Evolutionary conservation across 2,329 filamentous ascomycete species (phyloP).

Genomic region (Knufia petricola): DNA sequence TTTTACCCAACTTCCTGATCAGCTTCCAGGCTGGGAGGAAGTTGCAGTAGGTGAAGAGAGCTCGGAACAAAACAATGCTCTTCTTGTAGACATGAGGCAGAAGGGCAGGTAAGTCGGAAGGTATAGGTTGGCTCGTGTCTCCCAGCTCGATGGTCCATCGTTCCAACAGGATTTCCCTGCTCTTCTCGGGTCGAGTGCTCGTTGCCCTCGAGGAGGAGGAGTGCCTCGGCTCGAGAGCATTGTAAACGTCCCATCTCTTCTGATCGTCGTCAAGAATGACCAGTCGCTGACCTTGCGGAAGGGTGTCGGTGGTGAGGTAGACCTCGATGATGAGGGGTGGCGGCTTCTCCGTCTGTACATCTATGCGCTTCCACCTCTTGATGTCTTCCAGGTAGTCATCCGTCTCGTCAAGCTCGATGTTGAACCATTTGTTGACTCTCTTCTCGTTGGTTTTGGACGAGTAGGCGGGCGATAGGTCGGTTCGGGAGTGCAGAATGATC

Average conservation of each 20-base stretch:
- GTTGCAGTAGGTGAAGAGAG: constrained; percentile 71
- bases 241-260: constrained; percentile 85
- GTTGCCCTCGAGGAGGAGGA: constrained; percentile 11
- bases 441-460: constrained; percentile 48
- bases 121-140: constrained; percentile 39
- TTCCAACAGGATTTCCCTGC: constrained; percentile 73
- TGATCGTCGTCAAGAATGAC: constrained; percentile 81
- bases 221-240: constrained; percentile 56
- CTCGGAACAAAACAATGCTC: constrained; percentile 86
- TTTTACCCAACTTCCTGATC: constrained; percentile 63
- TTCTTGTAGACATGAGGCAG: constrained; percentile 94
- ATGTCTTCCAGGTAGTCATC: constrained; percentile 78
- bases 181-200: constrained; percentile 29
- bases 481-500: constrained; percentile 70
- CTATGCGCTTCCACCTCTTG: constrained; percentile 68
- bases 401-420: constrained; percentile 87
- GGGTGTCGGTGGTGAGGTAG: constrained; percentile 68
- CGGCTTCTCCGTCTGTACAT: constrained; percentile 66
- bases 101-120: constrained; percentile 44
- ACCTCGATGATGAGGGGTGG: constrained; percentile 82
- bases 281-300: constrained; percentile 76
- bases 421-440: constrained; percentile 85
- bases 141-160: constrained; percentile 82
- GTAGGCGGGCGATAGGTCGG: constrained; percentile 54
- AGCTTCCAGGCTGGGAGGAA: constrained; percentile 83